These are phyloP conservation scores for Solanum hybrid DNA, from an alignment of 305 asterid species.

Conservation along the genomic window DNA sequence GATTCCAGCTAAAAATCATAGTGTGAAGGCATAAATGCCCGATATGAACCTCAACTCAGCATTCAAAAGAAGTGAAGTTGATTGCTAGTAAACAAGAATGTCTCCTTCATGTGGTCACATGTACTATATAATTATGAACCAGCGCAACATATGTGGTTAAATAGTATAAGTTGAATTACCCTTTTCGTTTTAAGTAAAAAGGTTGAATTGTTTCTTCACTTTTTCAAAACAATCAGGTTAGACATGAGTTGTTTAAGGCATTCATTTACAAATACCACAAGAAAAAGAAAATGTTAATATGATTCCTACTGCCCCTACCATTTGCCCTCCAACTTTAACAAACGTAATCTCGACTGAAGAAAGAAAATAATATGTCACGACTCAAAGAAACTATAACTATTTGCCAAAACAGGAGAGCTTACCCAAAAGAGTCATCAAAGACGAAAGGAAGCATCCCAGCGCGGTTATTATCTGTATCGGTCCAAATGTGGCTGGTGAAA, in stretches of 20 bases:
- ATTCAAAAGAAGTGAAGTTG: neutral
- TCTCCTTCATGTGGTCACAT: neutral
- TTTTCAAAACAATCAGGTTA: neutral
- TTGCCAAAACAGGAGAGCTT: constrained; percentile 11
- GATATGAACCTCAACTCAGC: neutral
- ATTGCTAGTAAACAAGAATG: neutral
- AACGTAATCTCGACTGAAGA: neutral
- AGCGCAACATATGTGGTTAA: neutral
- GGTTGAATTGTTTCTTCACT: neutral
- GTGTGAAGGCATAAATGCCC: neutral
- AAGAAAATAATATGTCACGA: neutral
- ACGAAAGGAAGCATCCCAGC: constrained; percentile 96
- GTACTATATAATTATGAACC: neutral
- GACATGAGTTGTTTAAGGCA: neutral
- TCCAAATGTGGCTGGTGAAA: constrained; percentile 77
- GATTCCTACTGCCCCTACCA: neutral
- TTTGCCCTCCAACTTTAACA: neutral
- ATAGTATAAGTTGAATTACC: neutral
- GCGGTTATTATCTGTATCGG: constrained; percentile 79
- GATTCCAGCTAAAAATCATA: neutral
- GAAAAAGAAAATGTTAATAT: neutral
- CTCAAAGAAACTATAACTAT: neutral
- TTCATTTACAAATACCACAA: neutral
- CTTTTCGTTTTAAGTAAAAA: neutral
- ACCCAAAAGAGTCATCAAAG: constrained; percentile 86